Conservation (phyloP, 495 filamentous ascomycete species). For the Trichocladium antarcticum region DNA sequence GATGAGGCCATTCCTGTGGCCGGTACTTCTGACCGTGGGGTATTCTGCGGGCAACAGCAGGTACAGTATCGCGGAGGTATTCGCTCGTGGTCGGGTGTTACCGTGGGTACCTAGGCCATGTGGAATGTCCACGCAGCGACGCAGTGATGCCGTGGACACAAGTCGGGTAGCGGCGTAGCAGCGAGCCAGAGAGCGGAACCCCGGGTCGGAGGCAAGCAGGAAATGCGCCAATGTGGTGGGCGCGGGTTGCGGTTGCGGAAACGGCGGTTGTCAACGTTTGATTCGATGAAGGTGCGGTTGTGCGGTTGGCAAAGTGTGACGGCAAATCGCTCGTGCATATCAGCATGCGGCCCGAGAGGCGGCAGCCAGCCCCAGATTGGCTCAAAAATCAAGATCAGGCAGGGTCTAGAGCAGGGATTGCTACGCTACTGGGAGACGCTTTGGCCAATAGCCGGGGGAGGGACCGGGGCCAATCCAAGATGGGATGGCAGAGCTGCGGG, state of each 20-base stretch:
- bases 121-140: not conserved
- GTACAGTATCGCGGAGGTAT: conserved; percentile 11
- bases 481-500: conserved; percentile 8
- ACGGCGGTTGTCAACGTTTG: conserved; percentile 19
- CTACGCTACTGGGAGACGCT: conserved; percentile 20
- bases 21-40: not conserved
- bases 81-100: conserved; percentile 18
- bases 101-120: conserved; percentile 16
- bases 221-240: conserved; percentile 2
- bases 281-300: conserved; percentile 23
- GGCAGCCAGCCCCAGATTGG: conserved; percentile 31
- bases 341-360: conserved; percentile 28
- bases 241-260: conserved; percentile 9
- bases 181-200: conserved; percentile 4
- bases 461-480: conserved; percentile 11
- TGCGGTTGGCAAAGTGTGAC: conserved; percentile 25
- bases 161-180: conserved; percentile 18
- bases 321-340: conserved; percentile 29
- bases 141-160: not conserved
- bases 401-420: conserved; percentile 15
- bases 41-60: conserved; percentile 3
- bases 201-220: not conserved
- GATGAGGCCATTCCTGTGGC: not conserved
- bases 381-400: conserved; percentile 25
- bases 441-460: conserved; percentile 25